A percentile compares a stretch with the other conserved stretches of the same genome.
These are phyloP conservation scores for Fusarium falciforme DNA, from an alignment of 2,329 filamentous ascomycete species.

Conservation along the genomic window DNA sequence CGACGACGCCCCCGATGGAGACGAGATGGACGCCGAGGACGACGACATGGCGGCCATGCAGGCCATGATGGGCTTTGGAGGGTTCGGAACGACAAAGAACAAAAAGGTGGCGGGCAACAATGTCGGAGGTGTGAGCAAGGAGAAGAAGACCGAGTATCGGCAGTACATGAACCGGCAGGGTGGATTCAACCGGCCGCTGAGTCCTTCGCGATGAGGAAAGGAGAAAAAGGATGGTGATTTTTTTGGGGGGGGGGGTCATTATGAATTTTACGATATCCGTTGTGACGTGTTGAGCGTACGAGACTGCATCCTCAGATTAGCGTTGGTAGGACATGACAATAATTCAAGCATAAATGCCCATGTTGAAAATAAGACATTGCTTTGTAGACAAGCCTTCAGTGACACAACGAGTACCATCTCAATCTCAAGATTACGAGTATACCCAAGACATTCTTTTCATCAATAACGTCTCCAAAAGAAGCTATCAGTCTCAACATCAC, in stretches of 20 bases:
- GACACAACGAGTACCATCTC: neutral
- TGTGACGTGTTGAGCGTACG: neutral
- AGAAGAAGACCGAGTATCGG: slow-evolving; percentile 93
- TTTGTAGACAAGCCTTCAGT: neutral
- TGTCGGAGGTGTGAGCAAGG: slow-evolving; percentile 83
- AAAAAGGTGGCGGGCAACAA: slow-evolving; percentile 91
- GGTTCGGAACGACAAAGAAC: slow-evolving; percentile 87
- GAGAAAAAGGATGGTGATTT: neutral
- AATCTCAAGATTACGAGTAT: neutral
- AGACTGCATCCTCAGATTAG: neutral
- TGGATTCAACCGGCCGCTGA: slow-evolving; percentile 84
- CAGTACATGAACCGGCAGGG: slow-evolving; percentile 95
- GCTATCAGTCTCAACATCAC: neutral
- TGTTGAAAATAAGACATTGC: neutral
- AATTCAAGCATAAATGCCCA: neutral
- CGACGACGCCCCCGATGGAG: slow-evolving; percentile 29
- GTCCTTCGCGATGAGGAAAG: slow-evolving; percentile 58
- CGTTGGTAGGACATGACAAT: neutral
- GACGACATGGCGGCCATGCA: slow-evolving; percentile 80
- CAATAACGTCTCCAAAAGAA: too few relatives aligned
- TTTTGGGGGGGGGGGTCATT: neutral
- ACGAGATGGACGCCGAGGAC: slow-evolving; percentile 59
- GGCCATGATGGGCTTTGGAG: slow-evolving; percentile 89
- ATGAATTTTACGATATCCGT: slow-evolving; percentile 8
- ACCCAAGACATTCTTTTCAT: too few relatives aligned